A percentile compares a stretch with the other conserved stretches of the same genome.
Conservation (phyloP, 306 rosid genomes). For the Cucurbita pepo region DNA sequence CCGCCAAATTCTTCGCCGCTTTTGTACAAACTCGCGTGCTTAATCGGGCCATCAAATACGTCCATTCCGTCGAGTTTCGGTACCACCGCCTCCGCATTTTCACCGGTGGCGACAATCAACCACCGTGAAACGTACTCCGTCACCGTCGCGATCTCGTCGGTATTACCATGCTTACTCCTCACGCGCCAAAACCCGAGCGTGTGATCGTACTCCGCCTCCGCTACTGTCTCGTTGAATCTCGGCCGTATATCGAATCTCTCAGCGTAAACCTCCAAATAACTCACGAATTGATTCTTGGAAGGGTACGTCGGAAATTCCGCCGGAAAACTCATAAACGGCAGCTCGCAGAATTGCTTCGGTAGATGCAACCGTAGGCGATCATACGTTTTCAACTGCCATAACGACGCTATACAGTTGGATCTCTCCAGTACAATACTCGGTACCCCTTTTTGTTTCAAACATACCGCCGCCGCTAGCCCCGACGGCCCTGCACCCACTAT, state of each 20-base stretch:
- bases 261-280: constrained; percentile 32
- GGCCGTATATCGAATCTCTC: constrained; percentile 29
- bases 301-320: constrained; percentile 42
- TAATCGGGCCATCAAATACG: constrained; percentile 28
- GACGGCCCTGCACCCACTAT: constrained; percentile 68
- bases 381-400: constrained; percentile 58
- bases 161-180: neutral
- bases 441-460: constrained; percentile 21
- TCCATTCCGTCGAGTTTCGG: constrained; percentile 32
- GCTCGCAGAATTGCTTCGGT: constrained; percentile 59
- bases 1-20: constrained; percentile 41
- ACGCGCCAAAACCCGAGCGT: constrained; percentile 35
- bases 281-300: constrained; percentile 39
- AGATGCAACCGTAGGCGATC: constrained; percentile 48
- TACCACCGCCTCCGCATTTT: constrained; percentile 61
- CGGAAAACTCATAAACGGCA: constrained; percentile 43
- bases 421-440: constrained; percentile 32
- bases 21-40: constrained; percentile 43
- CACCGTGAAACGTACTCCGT: constrained; percentile 36
- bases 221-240: constrained; percentile 36
- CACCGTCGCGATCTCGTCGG: too few species aligned
- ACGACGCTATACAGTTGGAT: constrained; percentile 55
- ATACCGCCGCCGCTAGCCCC: constrained; percentile 51
- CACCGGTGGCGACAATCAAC: constrained; percentile 61
- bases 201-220: constrained; percentile 27